Percentiles rank a stretch among this genome's conserved stretches.
Conservation (phyloP, 306 rosid species). For the Castanea mollissima region DNA sequence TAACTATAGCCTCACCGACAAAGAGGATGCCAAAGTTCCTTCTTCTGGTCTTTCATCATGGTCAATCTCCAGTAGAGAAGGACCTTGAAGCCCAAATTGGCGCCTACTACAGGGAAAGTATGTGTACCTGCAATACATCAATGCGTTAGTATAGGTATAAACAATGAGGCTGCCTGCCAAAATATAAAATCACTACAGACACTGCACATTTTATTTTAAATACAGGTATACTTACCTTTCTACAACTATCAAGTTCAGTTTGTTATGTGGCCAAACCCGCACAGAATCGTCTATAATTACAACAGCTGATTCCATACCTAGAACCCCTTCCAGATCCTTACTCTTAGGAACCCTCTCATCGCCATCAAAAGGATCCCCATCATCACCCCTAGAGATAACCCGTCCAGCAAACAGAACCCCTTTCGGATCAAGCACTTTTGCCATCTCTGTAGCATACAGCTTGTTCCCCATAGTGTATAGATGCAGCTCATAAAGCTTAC, state of each 20-base stretch:
- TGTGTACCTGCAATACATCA: constrained; percentile 61
- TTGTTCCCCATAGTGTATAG: constrained; percentile 99
- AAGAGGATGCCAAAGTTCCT: constrained; percentile 86
- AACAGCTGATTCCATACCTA: constrained; percentile 98
- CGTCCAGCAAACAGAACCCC: constrained; percentile 85
- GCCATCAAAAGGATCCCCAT: constrained; percentile 67
- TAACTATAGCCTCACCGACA: constrained; percentile 55
- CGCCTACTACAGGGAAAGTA: constrained; percentile 98
- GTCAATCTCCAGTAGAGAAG: constrained; percentile 93
- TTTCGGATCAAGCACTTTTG: constrained; percentile 96
- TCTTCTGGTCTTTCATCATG: constrained; percentile 93
- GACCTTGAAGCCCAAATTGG: constrained; percentile 94
- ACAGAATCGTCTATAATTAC: constrained; percentile 96
- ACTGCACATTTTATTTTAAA: neutral
- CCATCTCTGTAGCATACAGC: constrained; percentile 97
- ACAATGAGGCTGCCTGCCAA: constrained; percentile 20
- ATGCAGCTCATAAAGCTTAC: constrained; percentile 93
- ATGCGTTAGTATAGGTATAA: constrained; percentile 4
- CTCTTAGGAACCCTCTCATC: constrained; percentile 88
- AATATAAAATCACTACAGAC: constrained; percentile 12
- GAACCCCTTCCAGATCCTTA: constrained; percentile 98
- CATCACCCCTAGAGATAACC: constrained; percentile 96
- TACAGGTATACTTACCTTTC: constrained; percentile 62
- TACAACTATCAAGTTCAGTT: constrained; percentile 92
- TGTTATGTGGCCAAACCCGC: constrained; percentile 99